phyloP scores from a whole-genome alignment of 192 early-diverging fungal species.

The Coemansia sp. region DNA sequence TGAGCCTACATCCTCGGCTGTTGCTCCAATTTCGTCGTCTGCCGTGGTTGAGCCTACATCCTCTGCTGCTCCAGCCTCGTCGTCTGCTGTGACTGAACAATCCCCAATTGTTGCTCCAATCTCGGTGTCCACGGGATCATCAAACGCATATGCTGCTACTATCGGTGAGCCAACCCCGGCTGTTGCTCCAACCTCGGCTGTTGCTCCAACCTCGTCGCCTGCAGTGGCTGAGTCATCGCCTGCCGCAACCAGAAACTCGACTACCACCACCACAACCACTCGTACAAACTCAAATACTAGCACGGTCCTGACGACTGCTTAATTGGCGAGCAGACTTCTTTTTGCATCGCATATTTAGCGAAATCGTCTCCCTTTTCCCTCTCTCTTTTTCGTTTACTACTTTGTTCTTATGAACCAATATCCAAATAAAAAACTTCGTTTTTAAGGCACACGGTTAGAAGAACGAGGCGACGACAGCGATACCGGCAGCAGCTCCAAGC shows the following conservation, averaged over 20 bases:
- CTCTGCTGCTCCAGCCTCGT: no score
- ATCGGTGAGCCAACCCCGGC: no score
- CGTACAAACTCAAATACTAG: not conserved
- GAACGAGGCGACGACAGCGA: no score
- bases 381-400: not conserved
- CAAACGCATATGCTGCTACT: not conserved
- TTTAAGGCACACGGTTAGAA: no score
- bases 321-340: not conserved
- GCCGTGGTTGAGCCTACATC: not conserved
- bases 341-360: not conserved
- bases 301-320: not conserved
- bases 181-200: no score
- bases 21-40: not conserved
- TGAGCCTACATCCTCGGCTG: not conserved
- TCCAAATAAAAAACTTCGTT: no score
- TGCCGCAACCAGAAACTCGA: slow-evolving; percentile 1
- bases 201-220: no score
- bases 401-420: no score
- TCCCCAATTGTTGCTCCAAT: not conserved
- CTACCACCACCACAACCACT: not conserved
- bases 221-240: not conserved
- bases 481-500: no score
- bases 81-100: no score
- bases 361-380: not conserved
- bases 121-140: no score